phyloP scores from a whole-genome alignment of 1,284 basidiomycete genomes.

The Sphagnurus paluster region DNA sequence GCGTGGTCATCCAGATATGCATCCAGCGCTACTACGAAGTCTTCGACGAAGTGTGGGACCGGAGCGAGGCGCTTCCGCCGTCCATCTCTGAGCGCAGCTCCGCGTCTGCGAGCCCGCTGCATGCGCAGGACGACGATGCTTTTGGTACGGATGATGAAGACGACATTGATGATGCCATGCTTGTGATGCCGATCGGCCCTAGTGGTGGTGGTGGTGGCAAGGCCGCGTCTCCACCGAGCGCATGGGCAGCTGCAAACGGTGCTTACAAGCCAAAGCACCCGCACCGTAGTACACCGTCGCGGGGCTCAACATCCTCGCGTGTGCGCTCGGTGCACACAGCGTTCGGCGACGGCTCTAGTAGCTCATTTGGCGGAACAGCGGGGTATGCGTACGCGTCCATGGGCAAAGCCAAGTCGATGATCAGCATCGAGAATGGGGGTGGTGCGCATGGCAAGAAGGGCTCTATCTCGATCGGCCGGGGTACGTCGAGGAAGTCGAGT shows the following conservation, averaged over 20 bases:
- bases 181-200: constrained; percentile 72
- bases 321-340: constrained; percentile 28
- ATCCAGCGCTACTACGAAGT: constrained; percentile 84
- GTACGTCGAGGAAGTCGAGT: constrained; percentile 58
- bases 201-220: constrained; percentile 10
- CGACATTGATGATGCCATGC: constrained; percentile 70
- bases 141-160: constrained; percentile 70
- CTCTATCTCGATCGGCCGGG: constrained; percentile 63
- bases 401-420: constrained; percentile 53
- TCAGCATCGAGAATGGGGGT: constrained; percentile 55
- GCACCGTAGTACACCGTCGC: constrained; percentile 30
- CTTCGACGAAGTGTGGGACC: constrained; percentile 75
- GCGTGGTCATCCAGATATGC: constrained; percentile 71
- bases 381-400: constrained; percentile 22
- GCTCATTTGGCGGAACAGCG: constrained; percentile 6
- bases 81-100: constrained; percentile 19
- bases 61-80: constrained; percentile 56
- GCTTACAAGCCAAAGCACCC: constrained; percentile 36
- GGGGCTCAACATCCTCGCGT: constrained; percentile 26
- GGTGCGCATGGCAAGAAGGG: constrained; percentile 42
- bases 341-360: constrained; percentile 18
- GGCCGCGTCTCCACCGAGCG: constrained; percentile 32
- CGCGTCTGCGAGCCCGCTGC: constrained; percentile 22
- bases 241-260: constrained; percentile 26
- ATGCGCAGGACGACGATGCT: constrained; percentile 48